A percentile compares a stretch with the other conserved stretches of the same genome.
Evolutionary conservation across 2,329 filamentous ascomycete genomes (phyloP).

Genomic region (Aspergillus brasiliensis): DNA sequence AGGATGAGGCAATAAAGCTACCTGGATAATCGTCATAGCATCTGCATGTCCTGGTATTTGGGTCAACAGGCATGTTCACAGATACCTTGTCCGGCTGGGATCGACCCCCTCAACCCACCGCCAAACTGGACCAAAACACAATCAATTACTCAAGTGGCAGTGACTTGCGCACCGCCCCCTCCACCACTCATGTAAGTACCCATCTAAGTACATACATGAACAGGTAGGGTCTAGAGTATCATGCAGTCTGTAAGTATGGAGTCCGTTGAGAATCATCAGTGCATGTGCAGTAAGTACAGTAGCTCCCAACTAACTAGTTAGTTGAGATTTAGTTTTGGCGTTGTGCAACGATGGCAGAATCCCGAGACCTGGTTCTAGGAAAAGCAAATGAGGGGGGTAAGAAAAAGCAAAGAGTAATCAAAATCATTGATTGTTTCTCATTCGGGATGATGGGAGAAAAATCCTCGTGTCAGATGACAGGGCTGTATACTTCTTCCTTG

Average conservation of each 20-base stretch:
- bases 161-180: neutral
- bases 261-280: neutral
- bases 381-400: too few species aligned
- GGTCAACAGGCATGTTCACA: constrained; percentile 2
- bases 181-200: neutral
- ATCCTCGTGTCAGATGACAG: neutral
- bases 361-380: neutral
- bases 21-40: neutral
- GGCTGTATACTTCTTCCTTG: neutral
- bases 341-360: neutral
- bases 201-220: neutral
- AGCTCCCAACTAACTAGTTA: neutral
- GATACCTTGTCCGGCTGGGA: neutral
- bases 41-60: neutral
- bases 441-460: neutral
- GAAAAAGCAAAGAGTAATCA: too few species aligned
- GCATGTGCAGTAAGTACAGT: neutral
- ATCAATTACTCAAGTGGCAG: neutral
- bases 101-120: neutral
- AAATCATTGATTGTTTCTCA: too few species aligned
- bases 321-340: neutral
- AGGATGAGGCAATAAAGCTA: neutral
- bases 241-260: neutral
- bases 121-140: neutral
- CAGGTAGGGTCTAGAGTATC: neutral